Percentiles rank a stretch among this genome's conserved stretches.
phyloP scores from a whole-genome alignment of 2,329 filamentous ascomycete species.

The Talaromyces rugulosus region DNA sequence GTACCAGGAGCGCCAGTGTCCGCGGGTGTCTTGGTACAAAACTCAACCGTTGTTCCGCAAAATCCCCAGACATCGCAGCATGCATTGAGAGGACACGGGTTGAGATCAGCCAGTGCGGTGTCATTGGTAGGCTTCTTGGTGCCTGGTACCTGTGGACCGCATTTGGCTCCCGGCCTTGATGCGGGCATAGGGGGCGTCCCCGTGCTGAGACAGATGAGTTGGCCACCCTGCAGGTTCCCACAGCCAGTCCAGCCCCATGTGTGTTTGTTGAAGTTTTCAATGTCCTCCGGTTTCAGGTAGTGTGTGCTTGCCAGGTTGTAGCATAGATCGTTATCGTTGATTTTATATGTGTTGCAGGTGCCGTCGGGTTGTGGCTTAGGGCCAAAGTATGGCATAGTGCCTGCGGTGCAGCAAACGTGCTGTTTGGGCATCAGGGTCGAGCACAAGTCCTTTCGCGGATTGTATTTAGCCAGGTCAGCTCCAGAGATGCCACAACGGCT shows the following conservation, averaged over 20 bases:
- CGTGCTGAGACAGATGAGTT: slow-evolving; percentile 34
- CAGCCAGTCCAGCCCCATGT: slow-evolving; percentile 44
- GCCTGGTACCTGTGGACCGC: slow-evolving; percentile 37
- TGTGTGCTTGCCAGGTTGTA: slow-evolving; percentile 23
- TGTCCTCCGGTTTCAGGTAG: slow-evolving; percentile 29
- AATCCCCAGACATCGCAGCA: slow-evolving; percentile 42
- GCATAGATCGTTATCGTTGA: slow-evolving; percentile 32
- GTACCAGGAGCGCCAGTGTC: slow-evolving; percentile 36
- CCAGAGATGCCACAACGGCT: neutral
- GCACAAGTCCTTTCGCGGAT: neutral
- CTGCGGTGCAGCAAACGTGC: neutral
- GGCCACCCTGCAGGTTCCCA: slow-evolving; percentile 21
- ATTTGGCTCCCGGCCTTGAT: slow-evolving; percentile 30
- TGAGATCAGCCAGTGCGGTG: slow-evolving; percentile 33
- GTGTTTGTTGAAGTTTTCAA: slow-evolving; percentile 35
- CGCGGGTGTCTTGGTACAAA: slow-evolving; percentile 33
- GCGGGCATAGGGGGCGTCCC: slow-evolving; percentile 37
- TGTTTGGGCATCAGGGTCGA: neutral
- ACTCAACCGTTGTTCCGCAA: slow-evolving; percentile 43
- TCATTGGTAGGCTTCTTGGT: slow-evolving; percentile 26
- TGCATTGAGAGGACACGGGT: slow-evolving; percentile 44
- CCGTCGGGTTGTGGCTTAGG: slow-evolving; percentile 28
- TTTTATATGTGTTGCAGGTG: slow-evolving; percentile 32
- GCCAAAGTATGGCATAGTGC: neutral
- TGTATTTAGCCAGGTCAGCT: neutral